Conservation (phyloP, 495 filamentous ascomycete species). For the Pyrenula massariospora region DNA sequence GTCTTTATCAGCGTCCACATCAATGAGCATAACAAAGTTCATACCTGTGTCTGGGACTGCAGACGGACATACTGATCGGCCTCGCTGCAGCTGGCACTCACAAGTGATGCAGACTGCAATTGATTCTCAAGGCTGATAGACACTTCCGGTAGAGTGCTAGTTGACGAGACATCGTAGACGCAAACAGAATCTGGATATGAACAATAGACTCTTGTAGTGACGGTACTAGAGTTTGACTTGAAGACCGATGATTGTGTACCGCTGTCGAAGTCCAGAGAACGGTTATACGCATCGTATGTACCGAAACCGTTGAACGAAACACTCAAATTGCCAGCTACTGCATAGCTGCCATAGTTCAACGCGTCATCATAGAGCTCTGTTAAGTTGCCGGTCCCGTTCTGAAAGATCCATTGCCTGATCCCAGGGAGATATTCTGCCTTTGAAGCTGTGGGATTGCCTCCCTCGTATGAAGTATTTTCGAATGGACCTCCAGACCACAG, state of each 20-base stretch:
- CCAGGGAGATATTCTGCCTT: constrained; percentile 20
- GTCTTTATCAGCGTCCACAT: no score
- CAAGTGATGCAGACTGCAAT: constrained; percentile 6
- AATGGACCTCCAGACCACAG: constrained; percentile 36
- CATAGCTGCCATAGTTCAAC: constrained; percentile 30
- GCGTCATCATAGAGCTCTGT: constrained; percentile 23
- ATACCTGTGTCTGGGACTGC: constrained; percentile 22
- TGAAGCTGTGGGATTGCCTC: constrained; percentile 30
- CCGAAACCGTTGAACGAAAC: constrained; percentile 18
- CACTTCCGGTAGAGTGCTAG: constrained; percentile 19
- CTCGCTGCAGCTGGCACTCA: constrained; percentile 14
- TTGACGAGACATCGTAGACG: constrained; percentile 26
- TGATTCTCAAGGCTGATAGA: constrained; percentile 20
- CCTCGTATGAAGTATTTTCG: constrained; percentile 23
- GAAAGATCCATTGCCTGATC: constrained; percentile 31
- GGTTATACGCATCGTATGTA: constrained; percentile 19
- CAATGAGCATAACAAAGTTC: constrained; percentile 22
- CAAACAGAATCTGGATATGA: constrained; percentile 37
- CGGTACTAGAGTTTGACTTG: neutral
- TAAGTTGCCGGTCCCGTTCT: constrained; percentile 32
- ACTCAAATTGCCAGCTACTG: constrained; percentile 31
- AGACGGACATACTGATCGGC: constrained; percentile 12
- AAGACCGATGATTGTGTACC: constrained; percentile 21
- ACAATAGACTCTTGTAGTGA: constrained; percentile 11
- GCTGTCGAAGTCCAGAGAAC: constrained; percentile 27